Conservation (phyloP, 305 asterid species). For the Petunia hybrid region DNA sequence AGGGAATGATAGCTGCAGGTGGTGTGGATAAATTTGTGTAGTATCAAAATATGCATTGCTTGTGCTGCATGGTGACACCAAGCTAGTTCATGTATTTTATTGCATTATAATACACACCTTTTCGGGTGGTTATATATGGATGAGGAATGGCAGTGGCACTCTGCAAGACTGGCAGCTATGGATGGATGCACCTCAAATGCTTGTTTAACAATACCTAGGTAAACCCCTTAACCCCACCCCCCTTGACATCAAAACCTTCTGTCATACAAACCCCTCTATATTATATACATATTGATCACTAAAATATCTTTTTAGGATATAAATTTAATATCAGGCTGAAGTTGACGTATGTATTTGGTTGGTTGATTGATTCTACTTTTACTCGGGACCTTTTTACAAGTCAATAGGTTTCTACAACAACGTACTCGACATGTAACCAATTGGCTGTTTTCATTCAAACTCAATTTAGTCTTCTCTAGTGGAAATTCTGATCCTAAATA, state of each 20-base stretch:
- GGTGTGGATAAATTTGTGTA: neutral
- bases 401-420: no score
- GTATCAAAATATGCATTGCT: neutral
- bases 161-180: constrained; percentile 37
- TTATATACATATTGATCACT: neutral
- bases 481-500: no score
- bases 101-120: constrained; percentile 29
- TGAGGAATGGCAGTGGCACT: constrained; percentile 25
- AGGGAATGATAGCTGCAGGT: constrained; percentile 16
- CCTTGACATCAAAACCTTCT: neutral
- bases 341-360: neutral
- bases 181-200: constrained; percentile 28
- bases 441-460: no score
- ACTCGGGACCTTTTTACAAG: no score
- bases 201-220: constrained; percentile 18
- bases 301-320: neutral
- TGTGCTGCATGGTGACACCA: constrained; percentile 8
- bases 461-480: no score
- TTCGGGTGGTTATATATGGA: constrained; percentile 4
- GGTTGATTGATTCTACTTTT: no score
- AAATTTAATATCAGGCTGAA: neutral
- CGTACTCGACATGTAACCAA: no score
- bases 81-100: neutral
- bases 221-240: neutral
- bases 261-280: neutral